Conservation (phyloP, 331 rosid genomes). For the Rhamnella rubrinervis region DNA sequence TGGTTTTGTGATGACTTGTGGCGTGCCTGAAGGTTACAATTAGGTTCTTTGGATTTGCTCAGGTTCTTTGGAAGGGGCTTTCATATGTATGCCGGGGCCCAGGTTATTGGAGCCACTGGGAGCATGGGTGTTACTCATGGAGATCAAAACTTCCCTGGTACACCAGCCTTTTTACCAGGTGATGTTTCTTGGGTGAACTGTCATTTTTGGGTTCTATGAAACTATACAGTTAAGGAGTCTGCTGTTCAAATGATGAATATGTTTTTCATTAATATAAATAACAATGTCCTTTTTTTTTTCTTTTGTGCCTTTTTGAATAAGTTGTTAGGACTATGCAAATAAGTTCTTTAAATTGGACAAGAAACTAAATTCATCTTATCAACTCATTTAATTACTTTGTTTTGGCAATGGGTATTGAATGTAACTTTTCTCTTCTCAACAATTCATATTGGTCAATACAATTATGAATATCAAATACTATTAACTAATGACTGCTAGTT, state of each 20-base stretch:
- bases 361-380: background rate
- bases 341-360: background rate
- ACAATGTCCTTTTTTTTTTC: no score
- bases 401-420: background rate
- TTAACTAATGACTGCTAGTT: no score
- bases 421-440: background rate
- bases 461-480: no score
- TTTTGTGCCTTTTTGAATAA: background rate
- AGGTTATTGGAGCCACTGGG: conserved; percentile 65
- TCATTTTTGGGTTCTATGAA: no score
- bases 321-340: background rate
- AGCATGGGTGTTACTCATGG: conserved; percentile 57
- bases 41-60: no score
- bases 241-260: no score
- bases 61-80: conserved; percentile 35
- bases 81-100: conserved; percentile 63
- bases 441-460: background rate
- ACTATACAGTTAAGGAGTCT: no score
- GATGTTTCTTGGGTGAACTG: conserved; percentile 16
- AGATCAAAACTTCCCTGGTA: conserved; percentile 76
- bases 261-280: no score
- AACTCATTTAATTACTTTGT: no score
- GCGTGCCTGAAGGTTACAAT: no score
- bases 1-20: no score
- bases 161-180: conserved; percentile 90